A percentile compares a stretch with the other conserved stretches of the same genome.
Evolutionary conservation across 805 yeast genomes (phyloP).

Genomic region (Zygoascus flipseniorum): DNA sequence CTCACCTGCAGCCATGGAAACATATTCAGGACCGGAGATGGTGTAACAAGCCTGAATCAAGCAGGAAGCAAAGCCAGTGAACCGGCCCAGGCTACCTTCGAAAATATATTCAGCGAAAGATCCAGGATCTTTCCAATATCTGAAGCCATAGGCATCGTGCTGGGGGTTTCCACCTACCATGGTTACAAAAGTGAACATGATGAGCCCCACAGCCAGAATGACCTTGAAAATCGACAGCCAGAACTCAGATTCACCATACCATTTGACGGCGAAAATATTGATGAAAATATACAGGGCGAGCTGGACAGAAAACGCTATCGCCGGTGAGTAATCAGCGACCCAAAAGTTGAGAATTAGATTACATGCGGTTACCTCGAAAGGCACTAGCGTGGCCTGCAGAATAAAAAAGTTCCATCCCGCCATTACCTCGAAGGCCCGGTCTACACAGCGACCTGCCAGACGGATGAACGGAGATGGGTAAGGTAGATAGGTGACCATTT

Average conservation of each 20-base stretch:
- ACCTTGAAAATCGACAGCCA: constrained; percentile 70
- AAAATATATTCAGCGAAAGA: constrained; percentile 50
- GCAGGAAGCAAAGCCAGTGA: constrained; percentile 65
- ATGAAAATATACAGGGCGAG: constrained; percentile 53
- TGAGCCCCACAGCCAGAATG: constrained; percentile 63
- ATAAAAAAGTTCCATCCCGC: constrained; percentile 78
- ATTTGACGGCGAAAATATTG: constrained; percentile 62
- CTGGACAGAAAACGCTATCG: constrained; percentile 58
- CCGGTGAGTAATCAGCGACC: constrained; percentile 70
- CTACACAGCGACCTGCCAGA: constrained; percentile 66
- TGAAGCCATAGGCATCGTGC: constrained; percentile 52
- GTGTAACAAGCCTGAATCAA: constrained; percentile 67
- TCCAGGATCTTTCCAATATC: constrained; percentile 47
- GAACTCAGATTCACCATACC: constrained; percentile 78
- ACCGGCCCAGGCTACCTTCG: constrained; percentile 52
- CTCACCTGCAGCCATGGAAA: constrained; percentile 81
- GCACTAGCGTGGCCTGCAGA: constrained; percentile 67
- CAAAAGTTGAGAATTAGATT: constrained; percentile 73
- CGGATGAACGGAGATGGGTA: constrained; percentile 69
- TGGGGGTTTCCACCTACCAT: constrained; percentile 86
- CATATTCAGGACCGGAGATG: constrained; percentile 80
- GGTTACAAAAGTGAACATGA: constrained; percentile 65
- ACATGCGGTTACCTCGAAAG: constrained; percentile 76
- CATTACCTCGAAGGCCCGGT: constrained; percentile 64
- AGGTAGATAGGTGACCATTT: constrained; percentile 70